Evolutionary conservation across 441 rosid genomes (phyloP), one percentile per base, ranked within the genome.

Genomic region (Viola pubescens): DNA sequence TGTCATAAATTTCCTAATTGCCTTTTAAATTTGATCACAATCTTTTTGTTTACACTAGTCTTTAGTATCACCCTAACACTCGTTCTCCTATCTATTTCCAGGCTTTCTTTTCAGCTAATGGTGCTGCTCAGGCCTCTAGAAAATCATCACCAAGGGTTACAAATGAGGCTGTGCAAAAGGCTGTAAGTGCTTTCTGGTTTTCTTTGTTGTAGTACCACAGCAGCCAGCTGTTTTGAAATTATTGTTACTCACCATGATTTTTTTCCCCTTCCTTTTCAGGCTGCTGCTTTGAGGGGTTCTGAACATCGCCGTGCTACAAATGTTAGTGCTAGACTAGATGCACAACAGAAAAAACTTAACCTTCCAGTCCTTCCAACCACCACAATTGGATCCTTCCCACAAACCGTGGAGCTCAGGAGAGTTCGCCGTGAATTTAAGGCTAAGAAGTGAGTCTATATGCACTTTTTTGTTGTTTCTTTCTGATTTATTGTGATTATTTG

Each of bases 341-440:
- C 95, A 68, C 97, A 91, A 73, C 98, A 91, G 89, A 91, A 81
- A 76, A 83, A 87, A 77, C 83, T 89, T 41, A 89, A 92, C 80
- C 97, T 92, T 58, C 98, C 98, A 38, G 67, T 87, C 71, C 95
- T 92, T 60, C 94, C 97, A 48, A 92, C 96, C 67, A 91, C 97
- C 41, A 89, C 98, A 63, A 89, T 89, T 69, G 98, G 98, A 47
- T 91, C 98, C 64, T 89, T 92, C 82, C 97, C 98, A 52, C 98
- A 89, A 67, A 92, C 97, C 12, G 45, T 75, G 58, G 98, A 89
- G 48, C 97, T 92, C 62, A 87, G 98, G 73, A 89, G 88, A 56
- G 96, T 89, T 40, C 98, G 98, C 61, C 90, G 98, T 72, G 97
- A 89, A 66, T 89, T 82, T 83, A 92, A 92, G 76, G 97, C 98